A percentile compares a stretch with the other conserved stretches of the same genome.
phyloP scores from a whole-genome alignment of 371 early-diverging fungal species.

The Umbelopsis sp. region DNA sequence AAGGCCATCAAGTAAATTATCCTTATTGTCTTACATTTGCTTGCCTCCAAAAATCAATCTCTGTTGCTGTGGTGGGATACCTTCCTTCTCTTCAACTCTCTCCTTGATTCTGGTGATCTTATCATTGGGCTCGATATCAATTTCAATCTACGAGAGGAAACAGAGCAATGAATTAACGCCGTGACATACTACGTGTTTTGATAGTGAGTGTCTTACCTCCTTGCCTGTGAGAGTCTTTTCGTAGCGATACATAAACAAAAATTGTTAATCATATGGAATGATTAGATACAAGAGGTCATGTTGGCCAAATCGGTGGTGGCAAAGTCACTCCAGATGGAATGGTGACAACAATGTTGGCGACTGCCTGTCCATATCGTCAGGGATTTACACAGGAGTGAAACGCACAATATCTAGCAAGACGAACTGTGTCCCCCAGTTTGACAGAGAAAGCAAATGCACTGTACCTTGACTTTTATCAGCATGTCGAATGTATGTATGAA shows the following conservation, averaged over 20 bases:
- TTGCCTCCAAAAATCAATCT: conserved; percentile 95
- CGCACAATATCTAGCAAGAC: no score
- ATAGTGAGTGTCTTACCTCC: conserved; percentile 63
- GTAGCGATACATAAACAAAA: conserved; percentile 13
- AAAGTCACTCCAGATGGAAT: neutral
- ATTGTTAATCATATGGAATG: neutral
- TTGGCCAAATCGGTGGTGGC: neutral
- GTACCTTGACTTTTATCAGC: conserved; percentile 91
- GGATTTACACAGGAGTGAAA: no score
- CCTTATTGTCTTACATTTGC: conserved; percentile 72
- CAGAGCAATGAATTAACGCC: neutral
- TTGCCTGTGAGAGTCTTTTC: conserved; percentile 90
- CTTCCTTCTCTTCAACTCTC: conserved; percentile 95
- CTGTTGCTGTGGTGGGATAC: conserved; percentile 96
- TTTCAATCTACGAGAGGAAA: conserved; percentile 72
- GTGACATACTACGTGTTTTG: neutral
- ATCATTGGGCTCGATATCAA: conserved; percentile 89
- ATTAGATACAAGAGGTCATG: no score
- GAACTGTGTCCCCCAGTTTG: no score
- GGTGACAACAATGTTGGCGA: no score
- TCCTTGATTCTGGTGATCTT: conserved; percentile 93
- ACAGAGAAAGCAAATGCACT: neutral
- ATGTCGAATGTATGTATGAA: conserved; percentile 44
- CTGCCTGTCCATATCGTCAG: no score
- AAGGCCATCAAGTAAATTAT: neutral